These are phyloP conservation scores for Termitomyces sp. DNA, from an alignment of 768 basidiomycete genomes.

Conservation along the genomic window DNA sequence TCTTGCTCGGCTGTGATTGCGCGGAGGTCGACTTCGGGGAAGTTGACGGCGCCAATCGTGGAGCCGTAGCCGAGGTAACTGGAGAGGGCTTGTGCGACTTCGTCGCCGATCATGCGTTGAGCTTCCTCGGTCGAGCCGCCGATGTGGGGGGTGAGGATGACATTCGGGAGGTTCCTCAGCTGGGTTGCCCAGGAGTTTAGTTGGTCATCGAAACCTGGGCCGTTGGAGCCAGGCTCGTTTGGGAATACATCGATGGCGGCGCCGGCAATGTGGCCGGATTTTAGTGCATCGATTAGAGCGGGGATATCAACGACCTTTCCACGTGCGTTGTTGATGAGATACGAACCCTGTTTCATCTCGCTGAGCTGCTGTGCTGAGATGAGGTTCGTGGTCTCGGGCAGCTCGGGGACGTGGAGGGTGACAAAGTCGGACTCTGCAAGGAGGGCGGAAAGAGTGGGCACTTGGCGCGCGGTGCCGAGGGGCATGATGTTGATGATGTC, in stretches of 20 bases:
- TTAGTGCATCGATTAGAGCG: slow-evolving; percentile 73
- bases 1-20: slow-evolving; percentile 83
- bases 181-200: slow-evolving; percentile 80
- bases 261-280: slow-evolving; percentile 85
- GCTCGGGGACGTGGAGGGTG: slow-evolving; percentile 93
- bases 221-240: slow-evolving; percentile 87
- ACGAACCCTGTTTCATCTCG: slow-evolving; percentile 93
- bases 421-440: slow-evolving; percentile 86
- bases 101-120: slow-evolving; percentile 94
- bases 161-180: slow-evolving; percentile 75
- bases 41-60: slow-evolving; percentile 91
- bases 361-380: slow-evolving; percentile 71
- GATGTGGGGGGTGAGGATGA: slow-evolving; percentile 97
- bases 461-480: slow-evolving; percentile 87
- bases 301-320: slow-evolving; percentile 95
- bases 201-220: slow-evolving; percentile 82
- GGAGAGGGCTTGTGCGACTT: slow-evolving; percentile 78
- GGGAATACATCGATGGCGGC: slow-evolving; percentile 94
- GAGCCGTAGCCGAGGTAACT: slow-evolving; percentile 93
- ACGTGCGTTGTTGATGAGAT: slow-evolving; percentile 97
- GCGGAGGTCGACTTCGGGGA: slow-evolving; percentile 96
- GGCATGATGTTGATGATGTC: slow-evolving; percentile 98
- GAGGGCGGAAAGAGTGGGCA: slow-evolving; percentile 71
- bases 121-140: slow-evolving; percentile 99
- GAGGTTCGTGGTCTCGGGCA: slow-evolving; percentile 94